Evolutionary conservation across 139 green algal species (phyloP), one percentile per base, ranked within the genome.

Genomic region (Pseudopediastrum boryanum): DNA sequence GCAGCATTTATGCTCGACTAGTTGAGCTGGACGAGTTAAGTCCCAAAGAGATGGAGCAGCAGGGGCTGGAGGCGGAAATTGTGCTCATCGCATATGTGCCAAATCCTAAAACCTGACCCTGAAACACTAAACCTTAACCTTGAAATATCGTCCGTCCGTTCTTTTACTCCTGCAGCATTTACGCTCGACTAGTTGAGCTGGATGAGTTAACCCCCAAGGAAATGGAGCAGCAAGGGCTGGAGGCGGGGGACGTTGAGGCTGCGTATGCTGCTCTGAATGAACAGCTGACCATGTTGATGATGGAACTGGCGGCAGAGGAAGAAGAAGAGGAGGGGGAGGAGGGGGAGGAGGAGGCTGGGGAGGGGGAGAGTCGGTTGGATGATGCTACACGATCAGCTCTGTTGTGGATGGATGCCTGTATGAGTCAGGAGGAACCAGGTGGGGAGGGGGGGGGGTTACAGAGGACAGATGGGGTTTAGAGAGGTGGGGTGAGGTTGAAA

Each of bases 341-440:
- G n/a, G n/a, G n/a, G n/a, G n/a, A n/a, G n/a, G n/a, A n/a, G n/a
- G n/a, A n/a, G n/a, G n/a, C n/a, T n/a, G n/a, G n/a, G 13, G 36
- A 27, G 21, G 36, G 58, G 10, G 42, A 42, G 2, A 44, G 25
- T n/a, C n/a, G n/a, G 52, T 51, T n/a, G 3, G 71, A 78, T 19
- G 50, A 54, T 42, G 71, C 71, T 39, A 56, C 71, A 48, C 71
- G 71, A 16, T 69, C 52, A 6, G 71, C 52, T 6, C 39, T 78
- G 54, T 31, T 69, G 54, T 78, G 69, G 36, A 69, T 78, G 71
- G 41, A 78, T 19, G 71, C 56, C 23, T 3, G 66, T 27, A 56
- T 78, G 38, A 68, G 67, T 56, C 13, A 12, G 16, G 46, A 12
- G 46, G 13, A 12, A 56, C 13, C 46, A 56, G 46, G 52, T 56